These are phyloP conservation scores for Aspergillus heteromorphus DNA, from an alignment of 495 filamentous ascomycete genomes.

Conservation along the genomic window DNA sequence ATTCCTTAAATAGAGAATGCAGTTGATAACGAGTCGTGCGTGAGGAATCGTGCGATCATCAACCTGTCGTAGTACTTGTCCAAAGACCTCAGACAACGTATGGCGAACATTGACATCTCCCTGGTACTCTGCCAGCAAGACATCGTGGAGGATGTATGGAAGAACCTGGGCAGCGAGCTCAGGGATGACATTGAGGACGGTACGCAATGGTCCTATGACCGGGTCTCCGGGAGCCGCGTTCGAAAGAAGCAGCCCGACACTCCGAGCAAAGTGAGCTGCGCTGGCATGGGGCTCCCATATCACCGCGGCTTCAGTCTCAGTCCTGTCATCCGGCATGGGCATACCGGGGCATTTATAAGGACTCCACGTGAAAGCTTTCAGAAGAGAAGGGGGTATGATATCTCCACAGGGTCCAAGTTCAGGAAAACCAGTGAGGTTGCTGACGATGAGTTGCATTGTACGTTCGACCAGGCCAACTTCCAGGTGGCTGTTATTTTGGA, in stretches of 20 bases:
- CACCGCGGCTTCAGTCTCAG: slow-evolving; percentile 6
- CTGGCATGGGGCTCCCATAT: slow-evolving; percentile 16
- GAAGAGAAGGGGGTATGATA: slow-evolving; percentile 31
- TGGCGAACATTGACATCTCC: slow-evolving; percentile 23
- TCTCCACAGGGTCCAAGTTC: slow-evolving; percentile 46
- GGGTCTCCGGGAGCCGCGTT: slow-evolving; percentile 55
- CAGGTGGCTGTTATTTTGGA: slow-evolving; percentile 54
- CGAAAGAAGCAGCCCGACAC: slow-evolving; percentile 56
- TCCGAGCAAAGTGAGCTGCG: slow-evolving; percentile 56
- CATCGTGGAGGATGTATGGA: slow-evolving; percentile 75
- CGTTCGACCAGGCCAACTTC: slow-evolving; percentile 73
- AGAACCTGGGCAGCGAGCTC: slow-evolving; percentile 66
- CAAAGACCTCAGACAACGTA: slow-evolving; percentile 42
- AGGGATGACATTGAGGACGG: slow-evolving; percentile 55
- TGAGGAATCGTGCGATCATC: slow-evolving; percentile 38
- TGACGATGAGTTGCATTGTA: slow-evolving; percentile 66
- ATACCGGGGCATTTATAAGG: slow-evolving; percentile 36
- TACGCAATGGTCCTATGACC: slow-evolving; percentile 59
- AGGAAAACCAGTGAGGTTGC: slow-evolving; percentile 41
- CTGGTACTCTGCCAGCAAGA: slow-evolving; percentile 52
- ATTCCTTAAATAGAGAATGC: slow-evolving; percentile 81
- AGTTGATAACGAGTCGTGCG: slow-evolving; percentile 62
- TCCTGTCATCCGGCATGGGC: slow-evolving; percentile 11
- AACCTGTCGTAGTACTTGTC: slow-evolving; percentile 23
- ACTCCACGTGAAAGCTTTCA: slow-evolving; percentile 41